Percentiles rank a stretch among this genome's conserved stretches.
Conservation (phyloP, 2,329 filamentous ascomycete species). For the Sphaerulina musiva region DNA sequence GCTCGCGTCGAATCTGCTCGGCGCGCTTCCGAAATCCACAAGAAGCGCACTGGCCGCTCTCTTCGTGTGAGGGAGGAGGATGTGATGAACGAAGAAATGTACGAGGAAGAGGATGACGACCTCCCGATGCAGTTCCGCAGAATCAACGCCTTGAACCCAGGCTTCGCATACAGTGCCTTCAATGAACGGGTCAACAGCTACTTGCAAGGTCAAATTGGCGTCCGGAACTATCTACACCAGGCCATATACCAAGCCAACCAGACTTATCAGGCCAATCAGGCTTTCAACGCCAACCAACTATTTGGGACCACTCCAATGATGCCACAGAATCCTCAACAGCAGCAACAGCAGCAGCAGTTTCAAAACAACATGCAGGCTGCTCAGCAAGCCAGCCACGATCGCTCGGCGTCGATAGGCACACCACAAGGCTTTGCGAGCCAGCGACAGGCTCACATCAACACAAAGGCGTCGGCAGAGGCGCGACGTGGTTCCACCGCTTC, state of each 20-base stretch:
- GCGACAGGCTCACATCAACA: constrained; percentile 25
- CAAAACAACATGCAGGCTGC: constrained; percentile 26
- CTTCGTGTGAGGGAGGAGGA: constrained; percentile 79
- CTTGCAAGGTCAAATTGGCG: constrained; percentile 52
- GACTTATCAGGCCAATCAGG: constrained; percentile 35
- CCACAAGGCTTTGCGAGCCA: constrained; percentile 33
- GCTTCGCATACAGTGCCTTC: constrained; percentile 36
- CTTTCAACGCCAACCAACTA: constrained; percentile 33
- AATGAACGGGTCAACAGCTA: constrained; percentile 57
- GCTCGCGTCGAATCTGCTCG: constrained; percentile 81
- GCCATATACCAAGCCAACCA: constrained; percentile 41
- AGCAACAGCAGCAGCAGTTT: constrained; percentile 22
- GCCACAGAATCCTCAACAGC: constrained; percentile 15
- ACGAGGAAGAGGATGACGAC: constrained; percentile 88
- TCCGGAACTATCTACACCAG: constrained; percentile 46
- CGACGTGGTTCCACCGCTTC: constrained; percentile 12
- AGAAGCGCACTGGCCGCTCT: constrained; percentile 73
- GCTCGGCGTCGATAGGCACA: constrained; percentile 42
- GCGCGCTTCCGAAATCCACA: constrained; percentile 85
- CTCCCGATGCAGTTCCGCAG: constrained; percentile 60
- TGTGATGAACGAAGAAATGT: constrained; percentile 89
- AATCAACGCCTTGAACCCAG: constrained; percentile 54
- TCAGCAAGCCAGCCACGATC: constrained; percentile 35
- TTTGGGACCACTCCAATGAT: constrained; percentile 11
- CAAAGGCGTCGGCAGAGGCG: constrained; percentile 11